A percentile compares a stretch with the other conserved stretches of the same genome.
Evolutionary conservation across 257 asterid genomes (phyloP).

Genomic region (Paraleonurus japonicus): DNA sequence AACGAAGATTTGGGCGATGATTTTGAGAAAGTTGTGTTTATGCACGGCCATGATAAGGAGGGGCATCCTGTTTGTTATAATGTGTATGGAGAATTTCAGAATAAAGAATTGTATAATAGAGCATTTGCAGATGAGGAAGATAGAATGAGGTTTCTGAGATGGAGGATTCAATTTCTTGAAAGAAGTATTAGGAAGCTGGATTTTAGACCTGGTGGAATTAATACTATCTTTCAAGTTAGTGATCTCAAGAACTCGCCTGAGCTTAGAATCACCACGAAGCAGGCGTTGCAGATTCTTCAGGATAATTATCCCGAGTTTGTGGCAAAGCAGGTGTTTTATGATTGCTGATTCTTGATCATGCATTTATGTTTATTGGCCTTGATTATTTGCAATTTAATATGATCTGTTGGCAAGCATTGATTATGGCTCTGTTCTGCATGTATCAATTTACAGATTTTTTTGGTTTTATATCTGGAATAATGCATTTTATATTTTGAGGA

Average conservation of each 20-base stretch:
- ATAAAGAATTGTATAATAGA: conserved; percentile 25
- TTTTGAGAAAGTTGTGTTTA: conserved; percentile 28
- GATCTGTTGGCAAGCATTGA: neutral
- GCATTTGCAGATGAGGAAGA: conserved; percentile 33
- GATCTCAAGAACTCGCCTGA: conserved; percentile 44
- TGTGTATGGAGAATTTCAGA: conserved; percentile 37
- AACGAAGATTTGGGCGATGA: conserved; percentile 23
- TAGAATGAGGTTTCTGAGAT: conserved; percentile 30
- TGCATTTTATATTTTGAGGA: no score
- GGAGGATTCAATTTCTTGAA: conserved; percentile 38
- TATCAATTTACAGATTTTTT: neutral
- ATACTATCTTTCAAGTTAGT: conserved; percentile 33
- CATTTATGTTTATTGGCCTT: neutral
- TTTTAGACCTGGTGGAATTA: conserved; percentile 26
- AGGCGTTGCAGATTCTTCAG: conserved; percentile 38
- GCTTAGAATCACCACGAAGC: conserved; percentile 27
- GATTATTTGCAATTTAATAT: neutral
- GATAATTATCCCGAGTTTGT: conserved; percentile 49
- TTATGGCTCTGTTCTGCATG: neutral
- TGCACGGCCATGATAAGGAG: conserved; percentile 35
- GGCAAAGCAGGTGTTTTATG: conserved; percentile 36
- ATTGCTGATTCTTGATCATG: no score
- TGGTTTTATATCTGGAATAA: no score
- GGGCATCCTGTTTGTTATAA: conserved; percentile 44
- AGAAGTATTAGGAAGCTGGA: conserved; percentile 35